Evolutionary conservation across 305 asterid genomes (phyloP).

Genomic region (Fraxinus platypoda): DNA sequence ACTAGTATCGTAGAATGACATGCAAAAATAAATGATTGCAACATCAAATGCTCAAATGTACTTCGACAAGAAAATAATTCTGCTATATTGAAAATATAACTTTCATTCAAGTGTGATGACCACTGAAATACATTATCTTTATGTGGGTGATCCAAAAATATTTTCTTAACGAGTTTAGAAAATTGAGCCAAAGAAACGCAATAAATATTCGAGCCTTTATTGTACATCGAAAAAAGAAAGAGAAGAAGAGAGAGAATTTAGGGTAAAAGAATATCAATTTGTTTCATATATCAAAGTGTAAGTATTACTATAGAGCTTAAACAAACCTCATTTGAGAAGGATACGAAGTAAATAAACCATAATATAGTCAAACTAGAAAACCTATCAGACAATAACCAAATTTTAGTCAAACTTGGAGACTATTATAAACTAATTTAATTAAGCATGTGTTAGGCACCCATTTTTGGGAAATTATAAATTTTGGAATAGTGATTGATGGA

Average conservation of each 20-base stretch:
- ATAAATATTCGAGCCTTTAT: not conserved
- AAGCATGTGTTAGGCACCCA: too few relatives aligned
- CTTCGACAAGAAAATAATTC: not conserved
- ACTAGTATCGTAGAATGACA: not conserved
- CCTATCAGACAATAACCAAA: too few relatives aligned
- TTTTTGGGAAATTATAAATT: too few relatives aligned
- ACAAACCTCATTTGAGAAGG: not conserved
- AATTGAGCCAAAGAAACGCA: not conserved
- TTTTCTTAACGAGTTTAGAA: too few relatives aligned
- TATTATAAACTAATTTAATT: too few relatives aligned
- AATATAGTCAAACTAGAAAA: not conserved
- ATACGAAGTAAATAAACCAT: not conserved
- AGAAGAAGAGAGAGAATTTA: not conserved
- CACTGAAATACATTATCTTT: too few relatives aligned
- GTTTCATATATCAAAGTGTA: not conserved
- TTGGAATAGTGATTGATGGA: too few relatives aligned
- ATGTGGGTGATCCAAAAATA: too few relatives aligned
- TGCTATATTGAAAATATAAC: not conserved
- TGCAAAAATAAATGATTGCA: too few relatives aligned
- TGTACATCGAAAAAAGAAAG: not conserved
- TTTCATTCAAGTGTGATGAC: not conserved
- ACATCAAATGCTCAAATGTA: not conserved
- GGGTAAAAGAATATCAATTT: not conserved
- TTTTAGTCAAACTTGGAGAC: not conserved
- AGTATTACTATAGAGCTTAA: too few relatives aligned